Percentiles rank a stretch among this genome's conserved stretches.
phyloP scores from a whole-genome alignment of 192 early-diverging fungal species.

The Coemansia sp. region DNA sequence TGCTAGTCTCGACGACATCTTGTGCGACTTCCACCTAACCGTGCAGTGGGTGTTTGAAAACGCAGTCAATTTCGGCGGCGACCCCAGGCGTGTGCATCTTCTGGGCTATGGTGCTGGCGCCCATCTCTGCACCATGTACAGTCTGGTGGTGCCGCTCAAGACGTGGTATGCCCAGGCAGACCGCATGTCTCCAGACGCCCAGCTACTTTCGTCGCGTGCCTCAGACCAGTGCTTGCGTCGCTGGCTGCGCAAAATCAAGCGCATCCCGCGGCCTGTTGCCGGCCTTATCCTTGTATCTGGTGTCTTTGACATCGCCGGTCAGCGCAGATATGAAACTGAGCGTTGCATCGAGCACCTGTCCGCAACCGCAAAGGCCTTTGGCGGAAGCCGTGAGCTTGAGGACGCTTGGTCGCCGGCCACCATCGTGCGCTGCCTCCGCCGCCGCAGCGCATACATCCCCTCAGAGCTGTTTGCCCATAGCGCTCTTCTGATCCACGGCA shows the following conservation, averaged over 20 bases:
- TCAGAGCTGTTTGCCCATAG: slow-evolving; percentile 40
- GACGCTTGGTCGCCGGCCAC: slow-evolving; percentile 52
- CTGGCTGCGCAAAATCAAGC: slow-evolving; percentile 28
- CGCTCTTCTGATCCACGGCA: slow-evolving; percentile 51
- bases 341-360: slow-evolving; percentile 52
- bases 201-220: slow-evolving; percentile 34
- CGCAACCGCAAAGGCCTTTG: slow-evolving; percentile 40
- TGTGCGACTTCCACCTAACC: slow-evolving; percentile 48
- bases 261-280: slow-evolving; percentile 39
- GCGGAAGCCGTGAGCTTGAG: slow-evolving; percentile 20
- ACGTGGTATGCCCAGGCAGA: slow-evolving; percentile 55
- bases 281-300: slow-evolving; percentile 52
- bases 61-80: slow-evolving; percentile 48
- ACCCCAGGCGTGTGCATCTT: slow-evolving; percentile 42
- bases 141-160: slow-evolving; percentile 45
- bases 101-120: slow-evolving; percentile 54
- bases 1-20: slow-evolving; percentile 30
- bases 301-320: slow-evolving; percentile 46
- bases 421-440: slow-evolving; percentile 39
- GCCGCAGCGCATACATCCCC: slow-evolving; percentile 39
- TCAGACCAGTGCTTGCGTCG: slow-evolving; percentile 37
- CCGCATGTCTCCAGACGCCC: slow-evolving; percentile 42
- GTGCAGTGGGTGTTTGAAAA: slow-evolving; percentile 55
- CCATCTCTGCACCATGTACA: slow-evolving; percentile 54
- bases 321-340: slow-evolving; percentile 50